Percentiles rank a stretch among this genome's conserved stretches.
Conservation (phyloP, 306 rosid genomes). For the Hippophae rhamnoides region DNA sequence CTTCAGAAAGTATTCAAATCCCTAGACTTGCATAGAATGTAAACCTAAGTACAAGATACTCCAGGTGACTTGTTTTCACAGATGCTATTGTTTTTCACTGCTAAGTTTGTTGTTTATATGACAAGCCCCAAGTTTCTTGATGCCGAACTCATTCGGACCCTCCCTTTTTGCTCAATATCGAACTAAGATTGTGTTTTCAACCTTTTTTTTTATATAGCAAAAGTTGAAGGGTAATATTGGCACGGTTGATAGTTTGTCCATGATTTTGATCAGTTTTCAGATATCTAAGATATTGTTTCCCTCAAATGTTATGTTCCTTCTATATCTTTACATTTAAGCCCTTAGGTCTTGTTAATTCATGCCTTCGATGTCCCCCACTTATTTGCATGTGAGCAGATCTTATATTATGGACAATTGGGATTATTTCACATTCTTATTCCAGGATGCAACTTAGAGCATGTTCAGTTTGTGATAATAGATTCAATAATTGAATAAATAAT, state of each 20-base stretch:
- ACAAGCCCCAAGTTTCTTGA: conserved; percentile 1
- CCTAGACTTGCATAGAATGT: conserved; percentile 48
- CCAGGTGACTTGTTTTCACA: conserved; percentile 1
- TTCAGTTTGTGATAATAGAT: no score
- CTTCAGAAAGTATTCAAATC: conserved; percentile 44
- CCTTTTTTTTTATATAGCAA: neutral
- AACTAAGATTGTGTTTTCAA: no score
- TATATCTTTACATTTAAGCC: no score
- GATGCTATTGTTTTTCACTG: neutral
- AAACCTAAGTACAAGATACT: conserved; percentile 1
- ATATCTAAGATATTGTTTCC: neutral
- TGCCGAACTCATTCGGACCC: neutral
- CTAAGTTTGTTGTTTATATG: neutral
- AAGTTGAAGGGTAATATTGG: neutral
- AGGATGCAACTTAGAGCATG: no score
- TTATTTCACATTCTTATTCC: no score
- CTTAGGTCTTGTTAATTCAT: no score
- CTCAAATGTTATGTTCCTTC: neutral
- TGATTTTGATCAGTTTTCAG: neutral
- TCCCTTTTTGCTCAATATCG: no score
- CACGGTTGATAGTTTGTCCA: neutral
- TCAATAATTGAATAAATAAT: no score
- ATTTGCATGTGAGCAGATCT: no score
- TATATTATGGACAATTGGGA: no score
- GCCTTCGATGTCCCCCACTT: no score